A percentile compares a stretch with the other conserved stretches of the same genome.
Evolutionary conservation across 495 filamentous ascomycete genomes (phyloP).

Genomic region (Xylaria longipes): DNA sequence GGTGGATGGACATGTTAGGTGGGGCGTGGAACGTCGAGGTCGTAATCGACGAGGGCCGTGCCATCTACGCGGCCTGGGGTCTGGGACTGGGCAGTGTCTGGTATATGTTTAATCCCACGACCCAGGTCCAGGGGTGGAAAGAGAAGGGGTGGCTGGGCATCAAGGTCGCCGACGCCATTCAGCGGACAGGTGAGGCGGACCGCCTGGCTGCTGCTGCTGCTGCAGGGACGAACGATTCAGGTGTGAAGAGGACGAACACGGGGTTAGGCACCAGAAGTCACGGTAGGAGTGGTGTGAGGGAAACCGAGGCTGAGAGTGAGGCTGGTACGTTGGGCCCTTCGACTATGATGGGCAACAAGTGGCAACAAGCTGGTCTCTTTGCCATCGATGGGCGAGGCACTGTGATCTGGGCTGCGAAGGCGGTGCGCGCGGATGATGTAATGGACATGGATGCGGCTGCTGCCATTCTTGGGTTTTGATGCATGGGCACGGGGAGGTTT

Average conservation of each 20-base stretch:
- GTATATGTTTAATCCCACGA: constrained; percentile 57
- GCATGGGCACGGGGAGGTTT: too few species aligned
- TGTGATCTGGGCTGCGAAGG: constrained; percentile 58
- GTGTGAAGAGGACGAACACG: constrained; percentile 15
- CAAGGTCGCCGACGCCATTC: constrained; percentile 45
- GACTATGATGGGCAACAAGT: constrained; percentile 66
- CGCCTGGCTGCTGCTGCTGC: constrained; percentile 17
- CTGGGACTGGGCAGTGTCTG: constrained; percentile 55
- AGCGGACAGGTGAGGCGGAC: constrained; percentile 36
- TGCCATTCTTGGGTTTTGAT: constrained; percentile 41
- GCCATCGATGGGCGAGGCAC: constrained; percentile 60
- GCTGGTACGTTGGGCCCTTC: constrained; percentile 35
- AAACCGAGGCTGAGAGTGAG: constrained; percentile 26
- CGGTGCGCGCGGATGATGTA: constrained; percentile 56
- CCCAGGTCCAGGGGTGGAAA: constrained; percentile 49
- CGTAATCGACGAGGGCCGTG: constrained; percentile 59
- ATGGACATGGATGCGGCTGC: constrained; percentile 59
- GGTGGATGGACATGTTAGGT: constrained; percentile 58
- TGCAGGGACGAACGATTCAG: background rate
- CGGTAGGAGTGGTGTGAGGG: constrained; percentile 24
- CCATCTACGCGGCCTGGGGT: constrained; percentile 60
- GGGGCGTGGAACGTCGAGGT: constrained; percentile 54
- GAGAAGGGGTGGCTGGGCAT: constrained; percentile 53
- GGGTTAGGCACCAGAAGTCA: constrained; percentile 10
- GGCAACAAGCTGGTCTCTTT: constrained; percentile 64